phyloP scores from a whole-genome alignment of 768 basidiomycete species.

The Candolleomyces eurysporus region DNA sequence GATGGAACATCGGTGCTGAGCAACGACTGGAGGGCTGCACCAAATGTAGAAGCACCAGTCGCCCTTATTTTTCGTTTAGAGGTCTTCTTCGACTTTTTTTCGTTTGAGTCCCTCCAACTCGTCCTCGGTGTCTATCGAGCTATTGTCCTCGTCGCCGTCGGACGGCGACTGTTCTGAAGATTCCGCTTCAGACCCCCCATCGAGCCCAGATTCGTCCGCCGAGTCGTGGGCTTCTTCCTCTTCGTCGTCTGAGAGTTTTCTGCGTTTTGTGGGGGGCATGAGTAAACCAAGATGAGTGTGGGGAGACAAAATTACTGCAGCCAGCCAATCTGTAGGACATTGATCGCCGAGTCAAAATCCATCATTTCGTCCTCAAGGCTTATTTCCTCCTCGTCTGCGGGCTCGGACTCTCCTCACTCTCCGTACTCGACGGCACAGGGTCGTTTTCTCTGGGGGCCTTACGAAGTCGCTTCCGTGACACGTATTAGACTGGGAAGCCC shows the following conservation, averaged over 20 bases:
- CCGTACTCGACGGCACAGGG: background rate
- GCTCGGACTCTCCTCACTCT: background rate
- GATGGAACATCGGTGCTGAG: constrained; percentile 72
- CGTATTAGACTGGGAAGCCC: background rate
- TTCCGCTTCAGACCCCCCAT: constrained; percentile 19
- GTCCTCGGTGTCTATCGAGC: constrained; percentile 50
- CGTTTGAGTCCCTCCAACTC: constrained; percentile 56
- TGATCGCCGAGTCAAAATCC: constrained; percentile 11
- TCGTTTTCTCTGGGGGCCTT: background rate
- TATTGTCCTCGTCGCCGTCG: background rate
- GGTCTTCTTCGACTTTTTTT: constrained; percentile 73
- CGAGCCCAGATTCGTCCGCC: constrained; percentile 2
- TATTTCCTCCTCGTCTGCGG: constrained; percentile 1
- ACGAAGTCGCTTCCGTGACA: background rate
- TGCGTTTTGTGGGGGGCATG: constrained; percentile 58
- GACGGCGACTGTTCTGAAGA: constrained; percentile 18
- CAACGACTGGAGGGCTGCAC: constrained; percentile 68
- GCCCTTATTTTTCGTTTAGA: constrained; percentile 82
- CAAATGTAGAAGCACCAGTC: constrained; percentile 71
- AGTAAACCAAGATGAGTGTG: constrained; percentile 6
- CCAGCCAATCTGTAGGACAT: background rate
- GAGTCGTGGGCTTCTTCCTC: constrained; percentile 10
- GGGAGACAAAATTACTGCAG: constrained; percentile 8
- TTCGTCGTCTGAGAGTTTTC: constrained; percentile 36
- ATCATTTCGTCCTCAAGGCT: constrained; percentile 3